A percentile compares a stretch with the other conserved stretches of the same genome.
Conservation (phyloP, 2,329 filamentous ascomycete species). For the Calonectria ilicicola region DNA sequence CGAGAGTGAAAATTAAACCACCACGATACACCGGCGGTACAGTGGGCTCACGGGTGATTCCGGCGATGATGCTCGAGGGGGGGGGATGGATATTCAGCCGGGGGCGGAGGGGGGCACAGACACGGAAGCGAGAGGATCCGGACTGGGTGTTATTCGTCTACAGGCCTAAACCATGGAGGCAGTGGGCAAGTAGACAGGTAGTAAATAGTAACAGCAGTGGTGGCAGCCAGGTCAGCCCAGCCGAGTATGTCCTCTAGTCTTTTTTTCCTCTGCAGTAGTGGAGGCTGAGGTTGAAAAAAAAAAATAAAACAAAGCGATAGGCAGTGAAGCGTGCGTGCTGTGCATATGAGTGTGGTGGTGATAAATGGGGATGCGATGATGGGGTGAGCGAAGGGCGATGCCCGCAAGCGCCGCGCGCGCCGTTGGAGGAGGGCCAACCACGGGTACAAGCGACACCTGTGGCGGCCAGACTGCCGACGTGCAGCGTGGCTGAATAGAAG, state of each 20-base stretch:
- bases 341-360: neutral
- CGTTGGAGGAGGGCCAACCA: neutral
- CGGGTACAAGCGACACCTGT: neutral
- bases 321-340: neutral
- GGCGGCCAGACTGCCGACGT: constrained; percentile 10
- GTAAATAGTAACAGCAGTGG: neutral
- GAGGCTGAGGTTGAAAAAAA: neutral
- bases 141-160: neutral
- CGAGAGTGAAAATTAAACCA: neutral
- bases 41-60: constrained; percentile 7
- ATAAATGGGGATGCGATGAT: neutral
- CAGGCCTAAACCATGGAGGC: constrained; percentile 1
- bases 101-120: neutral
- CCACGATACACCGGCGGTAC: neutral
- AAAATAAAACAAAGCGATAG: too few species aligned
- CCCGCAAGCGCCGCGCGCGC: constrained; percentile 5
- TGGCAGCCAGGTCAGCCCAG: neutral
- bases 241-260: neutral
- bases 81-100: constrained; percentile 6
- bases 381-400: neutral
- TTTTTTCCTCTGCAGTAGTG: neutral
- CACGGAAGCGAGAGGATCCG: constrained; percentile 14
- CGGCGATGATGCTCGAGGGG: neutral
- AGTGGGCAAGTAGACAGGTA: neutral
- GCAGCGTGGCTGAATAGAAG: constrained; percentile 6